A percentile compares a stretch with the other conserved stretches of the same genome.
phyloP scores from a whole-genome alignment of 148 eudicot genomes.

The Fagopyrum esculentum region DNA sequence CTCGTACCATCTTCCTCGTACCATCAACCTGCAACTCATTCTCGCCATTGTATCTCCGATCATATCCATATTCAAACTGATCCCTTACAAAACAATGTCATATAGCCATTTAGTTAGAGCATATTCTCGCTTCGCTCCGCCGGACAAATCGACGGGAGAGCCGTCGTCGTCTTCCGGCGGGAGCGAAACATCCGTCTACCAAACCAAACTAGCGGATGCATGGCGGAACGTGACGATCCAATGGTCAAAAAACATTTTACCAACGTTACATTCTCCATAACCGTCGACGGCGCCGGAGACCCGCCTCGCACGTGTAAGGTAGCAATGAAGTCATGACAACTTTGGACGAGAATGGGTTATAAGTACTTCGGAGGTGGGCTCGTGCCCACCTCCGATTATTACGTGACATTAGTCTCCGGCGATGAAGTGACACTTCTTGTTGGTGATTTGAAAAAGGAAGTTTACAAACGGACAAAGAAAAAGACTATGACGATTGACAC shows the following conservation, averaged over 20 bases:
- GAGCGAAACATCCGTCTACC: slow-evolving; percentile 48
- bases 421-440: slow-evolving; percentile 70
- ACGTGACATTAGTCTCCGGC: slow-evolving; percentile 62
- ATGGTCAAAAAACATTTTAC: slow-evolving; percentile 68
- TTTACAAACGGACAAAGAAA: slow-evolving; percentile 64
- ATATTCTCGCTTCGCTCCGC: no score
- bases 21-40: no score
- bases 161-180: slow-evolving; percentile 21
- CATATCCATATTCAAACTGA: no score
- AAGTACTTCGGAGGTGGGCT: slow-evolving; percentile 57
- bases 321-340: slow-evolving; percentile 86
- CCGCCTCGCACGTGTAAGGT: slow-evolving; percentile 59
- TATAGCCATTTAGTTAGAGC: neutral
- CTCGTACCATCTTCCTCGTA: no score
- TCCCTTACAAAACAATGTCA: neutral
- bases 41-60: no score
- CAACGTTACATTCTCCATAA: slow-evolving; percentile 46
- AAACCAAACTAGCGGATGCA: slow-evolving; percentile 51
- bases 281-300: slow-evolving; percentile 45
- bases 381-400: slow-evolving; percentile 65
- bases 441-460: slow-evolving; percentile 71
- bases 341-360: slow-evolving; percentile 81
- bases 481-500: slow-evolving; percentile 59
- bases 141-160: neutral
- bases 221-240: slow-evolving; percentile 69